Conservation (phyloP, 2,329 filamentous ascomycete species). For the Aspergillus versicolor region DNA sequence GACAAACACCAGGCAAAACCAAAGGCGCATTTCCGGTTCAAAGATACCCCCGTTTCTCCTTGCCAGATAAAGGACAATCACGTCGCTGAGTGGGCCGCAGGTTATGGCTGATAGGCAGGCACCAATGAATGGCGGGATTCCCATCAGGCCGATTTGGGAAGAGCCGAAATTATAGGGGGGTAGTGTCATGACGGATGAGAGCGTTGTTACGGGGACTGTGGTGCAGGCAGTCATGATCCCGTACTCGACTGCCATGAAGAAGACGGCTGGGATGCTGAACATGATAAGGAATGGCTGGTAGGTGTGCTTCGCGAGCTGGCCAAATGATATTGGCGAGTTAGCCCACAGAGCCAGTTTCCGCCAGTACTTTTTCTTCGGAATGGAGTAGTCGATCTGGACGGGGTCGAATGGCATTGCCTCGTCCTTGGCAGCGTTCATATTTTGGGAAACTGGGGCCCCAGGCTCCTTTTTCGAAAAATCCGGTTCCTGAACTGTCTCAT, state of each 20-base stretch:
- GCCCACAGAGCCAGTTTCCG: constrained; percentile 37
- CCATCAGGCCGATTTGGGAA: constrained; percentile 40
- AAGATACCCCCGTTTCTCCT: constrained; percentile 41
- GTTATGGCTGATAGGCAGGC: constrained; percentile 33
- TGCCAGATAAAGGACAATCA: constrained; percentile 35
- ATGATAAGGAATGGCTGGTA: neutral
- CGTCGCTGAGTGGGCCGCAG: constrained; percentile 38
- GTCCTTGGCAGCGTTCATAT: neutral
- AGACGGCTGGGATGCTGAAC: neutral
- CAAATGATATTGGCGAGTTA: neutral
- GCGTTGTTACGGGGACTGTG: constrained; percentile 25
- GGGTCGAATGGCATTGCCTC: neutral
- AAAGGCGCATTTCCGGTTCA: constrained; percentile 49
- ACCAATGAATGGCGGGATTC: constrained; percentile 42
- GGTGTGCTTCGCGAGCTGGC: constrained; percentile 4
- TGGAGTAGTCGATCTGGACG: neutral
- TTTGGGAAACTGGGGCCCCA: no score
- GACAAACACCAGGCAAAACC: constrained; percentile 19
- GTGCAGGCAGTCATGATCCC: neutral
- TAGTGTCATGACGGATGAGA: constrained; percentile 26
- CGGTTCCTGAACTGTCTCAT: no score
- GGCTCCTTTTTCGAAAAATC: no score
- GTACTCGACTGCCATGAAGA: neutral
- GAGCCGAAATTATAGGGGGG: constrained; percentile 37
- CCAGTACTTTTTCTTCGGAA: constrained; percentile 31